Conservation (phyloP, 306 rosid genomes). For the Gastrolobium villosum region DNA sequence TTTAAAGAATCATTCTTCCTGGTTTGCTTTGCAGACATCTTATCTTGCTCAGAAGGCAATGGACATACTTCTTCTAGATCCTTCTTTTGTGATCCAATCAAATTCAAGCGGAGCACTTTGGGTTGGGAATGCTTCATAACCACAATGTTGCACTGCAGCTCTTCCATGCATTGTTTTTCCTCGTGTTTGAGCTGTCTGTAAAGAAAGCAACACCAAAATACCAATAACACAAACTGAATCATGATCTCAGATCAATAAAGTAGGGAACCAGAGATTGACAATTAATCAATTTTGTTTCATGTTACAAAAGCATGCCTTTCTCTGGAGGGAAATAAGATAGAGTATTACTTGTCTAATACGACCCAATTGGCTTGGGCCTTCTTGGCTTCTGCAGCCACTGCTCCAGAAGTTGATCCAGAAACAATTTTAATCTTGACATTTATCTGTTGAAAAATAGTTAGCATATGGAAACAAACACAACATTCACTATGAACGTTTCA, state of each 20-base stretch:
- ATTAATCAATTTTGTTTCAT: constrained; percentile 2
- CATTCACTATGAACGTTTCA: not conserved
- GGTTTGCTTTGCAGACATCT: constrained; percentile 56
- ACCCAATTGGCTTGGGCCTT: constrained; percentile 91
- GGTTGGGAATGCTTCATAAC: constrained; percentile 94
- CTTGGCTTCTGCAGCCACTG: constrained; percentile 91
- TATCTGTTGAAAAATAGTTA: constrained; percentile 59
- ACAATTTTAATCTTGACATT: constrained; percentile 90
- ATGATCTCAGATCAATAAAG: constrained; percentile 27
- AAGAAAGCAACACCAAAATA: constrained; percentile 34
- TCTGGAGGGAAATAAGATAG: constrained; percentile 3
- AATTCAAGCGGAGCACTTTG: constrained; percentile 91
- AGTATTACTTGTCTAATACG: constrained; percentile 87
- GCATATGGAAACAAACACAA: constrained; percentile 29
- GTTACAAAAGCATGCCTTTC: constrained; percentile 33
- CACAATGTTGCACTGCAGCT: constrained; percentile 94
- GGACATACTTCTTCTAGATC: constrained; percentile 62
- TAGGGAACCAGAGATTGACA: not conserved
- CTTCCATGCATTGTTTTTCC: constrained; percentile 94
- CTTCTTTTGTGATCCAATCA: constrained; percentile 76
- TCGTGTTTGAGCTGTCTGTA: constrained; percentile 91
- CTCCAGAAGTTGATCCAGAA: constrained; percentile 91
- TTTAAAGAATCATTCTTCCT: constrained; percentile 60
- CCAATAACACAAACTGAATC: constrained; percentile 15
- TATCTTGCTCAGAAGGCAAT: constrained; percentile 62